phyloP scores from a whole-genome alignment of 257 asterid genomes.

The Capsicum baccatum region DNA sequence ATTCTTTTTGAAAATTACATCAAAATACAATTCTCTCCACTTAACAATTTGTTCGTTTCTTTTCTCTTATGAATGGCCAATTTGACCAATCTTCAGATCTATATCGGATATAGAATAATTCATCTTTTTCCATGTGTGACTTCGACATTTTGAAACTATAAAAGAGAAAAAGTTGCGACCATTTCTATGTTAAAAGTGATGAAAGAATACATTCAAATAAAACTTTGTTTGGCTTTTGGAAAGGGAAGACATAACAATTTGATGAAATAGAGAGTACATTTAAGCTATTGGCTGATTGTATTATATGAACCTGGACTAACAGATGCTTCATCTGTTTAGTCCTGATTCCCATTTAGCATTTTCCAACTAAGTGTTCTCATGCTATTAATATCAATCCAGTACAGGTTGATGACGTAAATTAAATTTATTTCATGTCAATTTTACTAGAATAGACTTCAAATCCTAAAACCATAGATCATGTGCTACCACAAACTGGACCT shows the following conservation, averaged over 20 bases:
- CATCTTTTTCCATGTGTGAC: neutral
- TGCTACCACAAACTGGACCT: neutral
- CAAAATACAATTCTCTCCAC: neutral
- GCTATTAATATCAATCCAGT: neutral
- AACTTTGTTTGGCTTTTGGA: neutral
- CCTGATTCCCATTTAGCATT: conserved; percentile 4
- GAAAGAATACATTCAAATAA: conserved; percentile 1
- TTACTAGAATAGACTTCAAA: neutral
- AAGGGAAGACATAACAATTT: neutral
- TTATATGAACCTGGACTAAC: conserved; percentile 13
- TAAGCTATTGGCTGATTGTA: neutral
- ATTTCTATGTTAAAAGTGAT: conserved; percentile 23
- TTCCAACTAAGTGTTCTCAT: neutral
- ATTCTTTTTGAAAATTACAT: conserved; percentile 1
- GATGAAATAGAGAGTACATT: conserved; percentile 14
- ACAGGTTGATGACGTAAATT: neutral
- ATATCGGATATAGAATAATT: neutral
- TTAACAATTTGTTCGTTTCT: neutral
- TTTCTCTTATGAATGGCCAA: neutral
- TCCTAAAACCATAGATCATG: neutral
- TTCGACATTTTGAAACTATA: neutral
- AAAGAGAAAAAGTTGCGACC: conserved; percentile 6
- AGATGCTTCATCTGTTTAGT: conserved; percentile 20
- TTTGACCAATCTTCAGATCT: conserved; percentile 13
- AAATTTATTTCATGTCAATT: neutral